Conservation (phyloP, 257 asterid genomes). For the Ballota nigra region DNA sequence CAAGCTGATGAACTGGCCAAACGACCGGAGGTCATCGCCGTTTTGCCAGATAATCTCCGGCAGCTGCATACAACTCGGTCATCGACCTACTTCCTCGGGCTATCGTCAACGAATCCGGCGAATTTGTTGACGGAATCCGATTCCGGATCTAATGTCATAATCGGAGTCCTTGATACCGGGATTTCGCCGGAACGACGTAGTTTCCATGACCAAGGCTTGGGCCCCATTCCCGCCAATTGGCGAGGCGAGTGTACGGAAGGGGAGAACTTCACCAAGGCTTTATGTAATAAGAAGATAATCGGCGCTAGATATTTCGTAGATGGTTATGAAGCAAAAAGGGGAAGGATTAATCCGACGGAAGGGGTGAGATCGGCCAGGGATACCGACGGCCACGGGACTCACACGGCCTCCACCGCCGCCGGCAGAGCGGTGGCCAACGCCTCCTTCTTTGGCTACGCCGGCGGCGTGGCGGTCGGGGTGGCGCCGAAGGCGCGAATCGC, state of each 20-base stretch:
- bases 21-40: constrained; percentile 46
- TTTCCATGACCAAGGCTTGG: constrained; percentile 70
- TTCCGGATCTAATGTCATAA: constrained; percentile 60
- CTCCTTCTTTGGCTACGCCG: constrained; percentile 62
- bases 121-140: constrained; percentile 58
- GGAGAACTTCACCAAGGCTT: constrained; percentile 41
- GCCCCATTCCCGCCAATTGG: constrained; percentile 64
- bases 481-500: constrained; percentile 86
- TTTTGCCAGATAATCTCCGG: constrained; percentile 66
- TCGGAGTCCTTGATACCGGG: constrained; percentile 80
- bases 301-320: constrained; percentile 62
- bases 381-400: constrained; percentile 81
- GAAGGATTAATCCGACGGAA: constrained; percentile 25
- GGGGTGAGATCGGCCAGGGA: constrained; percentile 66
- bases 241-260: constrained; percentile 66
- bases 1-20: constrained; percentile 45
- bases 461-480: constrained; percentile 69
- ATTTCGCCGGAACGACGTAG: constrained; percentile 74
- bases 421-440: constrained; percentile 72
- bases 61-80: constrained; percentile 76
- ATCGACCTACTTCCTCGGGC: constrained; percentile 55
- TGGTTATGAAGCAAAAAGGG: constrained; percentile 56
- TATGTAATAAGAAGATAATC: constrained; percentile 63
- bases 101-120: constrained; percentile 32
- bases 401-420: constrained; percentile 89